phyloP scores from a whole-genome alignment of 2,329 filamentous ascomycete species.

The Pezicula rhizophila region DNA sequence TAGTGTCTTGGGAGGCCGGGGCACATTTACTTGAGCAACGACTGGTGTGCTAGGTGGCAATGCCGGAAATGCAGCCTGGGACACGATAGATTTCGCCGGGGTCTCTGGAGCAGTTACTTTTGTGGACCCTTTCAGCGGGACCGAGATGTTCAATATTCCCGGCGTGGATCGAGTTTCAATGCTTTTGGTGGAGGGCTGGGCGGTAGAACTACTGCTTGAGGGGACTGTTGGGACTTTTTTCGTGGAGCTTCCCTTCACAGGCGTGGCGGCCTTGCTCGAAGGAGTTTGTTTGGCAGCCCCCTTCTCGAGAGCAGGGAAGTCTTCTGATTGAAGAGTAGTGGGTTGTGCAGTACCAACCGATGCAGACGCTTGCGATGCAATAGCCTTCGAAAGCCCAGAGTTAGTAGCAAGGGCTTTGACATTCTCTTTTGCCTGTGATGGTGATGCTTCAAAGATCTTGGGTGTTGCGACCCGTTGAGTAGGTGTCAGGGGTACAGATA shows the following conservation, averaged over 20 bases:
- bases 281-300: slow-evolving; percentile 5
- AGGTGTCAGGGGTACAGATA: slow-evolving; percentile 20
- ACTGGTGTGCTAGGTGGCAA: slow-evolving; percentile 41
- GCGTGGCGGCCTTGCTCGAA: slow-evolving; percentile 7
- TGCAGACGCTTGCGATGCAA: slow-evolving; percentile 25
- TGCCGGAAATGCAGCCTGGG: slow-evolving; percentile 42
- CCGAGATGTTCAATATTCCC: slow-evolving; percentile 43
- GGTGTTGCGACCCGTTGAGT: slow-evolving; percentile 5
- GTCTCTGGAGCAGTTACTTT: slow-evolving; percentile 14
- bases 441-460: slow-evolving; percentile 8
- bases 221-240: slow-evolving; percentile 4
- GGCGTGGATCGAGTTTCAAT: slow-evolving; percentile 19
- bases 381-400: slow-evolving; percentile 41
- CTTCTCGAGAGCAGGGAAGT: slow-evolving; percentile 53
- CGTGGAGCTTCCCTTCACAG: slow-evolving; percentile 4
- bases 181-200: slow-evolving; percentile 9
- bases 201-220: neutral
- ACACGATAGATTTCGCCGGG: slow-evolving; percentile 10
- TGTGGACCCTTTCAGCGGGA: slow-evolving; percentile 34
- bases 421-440: slow-evolving; percentile 33
- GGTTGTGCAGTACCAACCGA: neutral
- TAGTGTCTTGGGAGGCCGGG: slow-evolving; percentile 58
- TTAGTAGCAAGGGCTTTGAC: slow-evolving; percentile 40
- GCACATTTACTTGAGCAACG: slow-evolving; percentile 24
- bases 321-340: slow-evolving; percentile 48